Percentiles rank a stretch among this genome's conserved stretches.
phyloP scores from a whole-genome alignment of 169 alveolate species.

The Plasmodium inui region DNA sequence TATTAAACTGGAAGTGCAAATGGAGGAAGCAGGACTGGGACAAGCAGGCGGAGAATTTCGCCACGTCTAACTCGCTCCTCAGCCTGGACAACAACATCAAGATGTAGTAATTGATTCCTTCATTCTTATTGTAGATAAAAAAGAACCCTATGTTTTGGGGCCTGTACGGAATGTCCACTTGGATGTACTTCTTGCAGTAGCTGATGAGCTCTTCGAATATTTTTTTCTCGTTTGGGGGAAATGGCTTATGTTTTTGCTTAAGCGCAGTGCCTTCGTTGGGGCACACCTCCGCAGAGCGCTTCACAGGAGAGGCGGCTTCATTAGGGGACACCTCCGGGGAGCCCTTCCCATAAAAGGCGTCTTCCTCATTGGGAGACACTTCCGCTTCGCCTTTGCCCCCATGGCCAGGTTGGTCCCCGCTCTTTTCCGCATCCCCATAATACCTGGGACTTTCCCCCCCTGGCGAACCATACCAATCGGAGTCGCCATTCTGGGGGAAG shows the following conservation, averaged over 20 bases:
- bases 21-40: constrained; percentile 29
- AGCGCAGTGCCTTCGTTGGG: background rate
- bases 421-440: background rate
- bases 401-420: background rate
- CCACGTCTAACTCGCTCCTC: background rate
- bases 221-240: constrained; percentile 13
- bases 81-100: constrained; percentile 38
- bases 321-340: background rate
- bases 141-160: constrained; percentile 65
- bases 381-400: background rate
- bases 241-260: background rate
- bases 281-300: background rate
- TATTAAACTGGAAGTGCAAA: constrained; percentile 28
- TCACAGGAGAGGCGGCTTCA: too few species aligned
- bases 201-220: constrained; percentile 58
- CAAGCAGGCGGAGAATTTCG: constrained; percentile 10
- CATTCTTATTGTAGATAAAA: constrained; percentile 57
- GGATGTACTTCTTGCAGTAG: constrained; percentile 54
- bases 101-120: constrained; percentile 61
- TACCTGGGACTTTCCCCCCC: background rate
- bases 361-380: background rate
- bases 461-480: background rate
- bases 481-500: background rate
- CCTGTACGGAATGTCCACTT: constrained; percentile 17
- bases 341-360: background rate